These are phyloP conservation scores for Millerago galiae DNA, from an alignment of 805 yeast species.

Conservation along the genomic window DNA sequence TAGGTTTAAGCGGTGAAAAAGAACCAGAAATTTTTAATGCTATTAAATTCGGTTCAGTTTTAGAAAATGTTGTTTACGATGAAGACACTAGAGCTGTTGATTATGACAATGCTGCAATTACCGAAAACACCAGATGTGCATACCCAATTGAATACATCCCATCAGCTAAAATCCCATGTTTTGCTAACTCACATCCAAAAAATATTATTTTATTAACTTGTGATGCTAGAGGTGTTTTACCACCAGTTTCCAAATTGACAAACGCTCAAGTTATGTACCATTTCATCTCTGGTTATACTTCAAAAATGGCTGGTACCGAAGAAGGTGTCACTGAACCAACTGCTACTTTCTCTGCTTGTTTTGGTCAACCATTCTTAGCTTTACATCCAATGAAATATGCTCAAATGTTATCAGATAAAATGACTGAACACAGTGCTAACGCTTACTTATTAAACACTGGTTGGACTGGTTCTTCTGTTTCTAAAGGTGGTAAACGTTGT, in stretches of 20 bases:
- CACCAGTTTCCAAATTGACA: constrained; percentile 90
- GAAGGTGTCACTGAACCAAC: constrained; percentile 98
- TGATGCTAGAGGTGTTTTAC: constrained; percentile 97
- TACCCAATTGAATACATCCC: constrained; percentile 97
- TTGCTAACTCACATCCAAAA: constrained; percentile 84
- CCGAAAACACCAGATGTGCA: constrained; percentile 98
- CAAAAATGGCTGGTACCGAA: constrained; percentile 99
- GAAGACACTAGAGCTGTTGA: constrained; percentile 75
- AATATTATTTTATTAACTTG: constrained; percentile 90
- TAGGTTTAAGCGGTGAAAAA: constrained; percentile 81
- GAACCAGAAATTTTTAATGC: constrained; percentile 98
- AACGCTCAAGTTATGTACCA: constrained; percentile 98
- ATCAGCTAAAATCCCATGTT: constrained; percentile 92
- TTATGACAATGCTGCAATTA: constrained; percentile 71
- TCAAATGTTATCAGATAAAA: constrained; percentile 90
- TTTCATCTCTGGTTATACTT: constrained; percentile 96
- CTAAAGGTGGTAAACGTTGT: constrained; percentile 95
- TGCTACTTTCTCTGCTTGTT: constrained; percentile 97
- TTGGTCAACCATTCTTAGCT: constrained; percentile 98
- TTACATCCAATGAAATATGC: constrained; percentile 98
- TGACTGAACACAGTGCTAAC: constrained; percentile 76
- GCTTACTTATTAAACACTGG: constrained; percentile 99
- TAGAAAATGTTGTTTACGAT: constrained; percentile 90
- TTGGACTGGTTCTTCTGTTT: constrained; percentile 93
- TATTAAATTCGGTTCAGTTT: constrained; percentile 86